These are phyloP conservation scores for Malassezia sp. DNA, from an alignment of 1,284 basidiomycete species.

Conservation along the genomic window DNA sequence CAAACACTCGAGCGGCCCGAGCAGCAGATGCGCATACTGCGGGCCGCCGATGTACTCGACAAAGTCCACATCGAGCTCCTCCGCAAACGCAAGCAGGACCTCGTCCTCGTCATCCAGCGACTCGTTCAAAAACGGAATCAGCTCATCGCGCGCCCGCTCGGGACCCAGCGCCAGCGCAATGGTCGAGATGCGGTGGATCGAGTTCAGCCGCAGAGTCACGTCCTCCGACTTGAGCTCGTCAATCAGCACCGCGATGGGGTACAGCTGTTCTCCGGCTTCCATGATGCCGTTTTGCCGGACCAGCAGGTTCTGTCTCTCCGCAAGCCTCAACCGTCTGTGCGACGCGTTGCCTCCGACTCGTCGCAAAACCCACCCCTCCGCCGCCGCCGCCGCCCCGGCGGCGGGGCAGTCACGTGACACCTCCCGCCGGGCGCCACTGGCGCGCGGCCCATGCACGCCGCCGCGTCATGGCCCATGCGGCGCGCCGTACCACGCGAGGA, in stretches of 20 bases:
- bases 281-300: constrained; percentile 17
- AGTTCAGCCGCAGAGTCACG: constrained; percentile 81
- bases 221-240: constrained; percentile 76
- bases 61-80: constrained; percentile 70
- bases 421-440: not conserved
- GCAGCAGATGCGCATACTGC: constrained; percentile 72
- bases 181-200: constrained; percentile 93
- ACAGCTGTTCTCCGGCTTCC: constrained; percentile 45
- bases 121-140: constrained; percentile 93
- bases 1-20: constrained; percentile 88
- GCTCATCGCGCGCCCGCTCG: constrained; percentile 86
- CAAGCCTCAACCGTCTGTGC: not conserved
- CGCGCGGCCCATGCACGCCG: not conserved
- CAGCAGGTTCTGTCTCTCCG: not conserved
- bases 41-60: constrained; percentile 90
- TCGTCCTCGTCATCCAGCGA: constrained; percentile 99
- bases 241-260: constrained; percentile 59
- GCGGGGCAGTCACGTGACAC: constrained; percentile 2
- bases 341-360: too few relatives aligned
- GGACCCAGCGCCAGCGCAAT: constrained; percentile 94
- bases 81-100: constrained; percentile 86
- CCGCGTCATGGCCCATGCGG: too few relatives aligned
- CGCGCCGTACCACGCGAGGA: too few relatives aligned
- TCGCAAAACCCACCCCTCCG: not conserved
- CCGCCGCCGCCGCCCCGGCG: not conserved